Evolutionary conservation across 768 basidiomycete genomes (phyloP).

Genomic region (Porpolomopsis calyptriformis): DNA sequence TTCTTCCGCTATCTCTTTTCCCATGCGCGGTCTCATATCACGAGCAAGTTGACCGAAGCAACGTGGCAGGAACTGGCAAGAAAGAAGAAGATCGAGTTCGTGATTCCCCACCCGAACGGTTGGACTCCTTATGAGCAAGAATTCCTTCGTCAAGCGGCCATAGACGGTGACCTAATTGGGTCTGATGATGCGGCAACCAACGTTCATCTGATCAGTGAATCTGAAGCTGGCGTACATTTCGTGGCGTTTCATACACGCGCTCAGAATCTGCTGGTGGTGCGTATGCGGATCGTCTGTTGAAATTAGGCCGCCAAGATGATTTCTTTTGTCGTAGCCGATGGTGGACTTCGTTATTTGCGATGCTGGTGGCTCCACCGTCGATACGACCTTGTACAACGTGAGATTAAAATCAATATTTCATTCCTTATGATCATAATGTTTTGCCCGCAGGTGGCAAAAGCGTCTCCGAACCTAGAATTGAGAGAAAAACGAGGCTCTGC

Average conservation of each 20-base stretch:
- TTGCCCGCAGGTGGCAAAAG: neutral
- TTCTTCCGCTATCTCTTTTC: neutral
- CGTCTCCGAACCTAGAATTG: neutral
- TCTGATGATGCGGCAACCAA: neutral
- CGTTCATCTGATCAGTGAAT: neutral
- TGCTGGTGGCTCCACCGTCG: constrained; percentile 2
- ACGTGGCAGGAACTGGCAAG: neutral
- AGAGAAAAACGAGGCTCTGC: neutral
- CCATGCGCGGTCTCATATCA: neutral
- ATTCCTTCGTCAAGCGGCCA: neutral
- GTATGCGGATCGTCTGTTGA: neutral
- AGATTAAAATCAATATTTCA: neutral
- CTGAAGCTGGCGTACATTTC: neutral
- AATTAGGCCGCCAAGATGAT: neutral
- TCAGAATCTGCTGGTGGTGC: neutral
- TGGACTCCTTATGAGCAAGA: neutral
- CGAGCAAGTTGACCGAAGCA: neutral
- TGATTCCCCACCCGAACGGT: constrained; percentile 1
- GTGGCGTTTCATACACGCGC: neutral
- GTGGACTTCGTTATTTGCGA: neutral
- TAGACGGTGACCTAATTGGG: neutral
- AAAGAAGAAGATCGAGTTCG: constrained; percentile 2
- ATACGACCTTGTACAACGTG: constrained; percentile 2
- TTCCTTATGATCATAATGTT: neutral
- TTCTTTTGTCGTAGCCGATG: neutral